phyloP scores from a whole-genome alignment of 148 eudicot species.

The Nepenthes gracilis region DNA sequence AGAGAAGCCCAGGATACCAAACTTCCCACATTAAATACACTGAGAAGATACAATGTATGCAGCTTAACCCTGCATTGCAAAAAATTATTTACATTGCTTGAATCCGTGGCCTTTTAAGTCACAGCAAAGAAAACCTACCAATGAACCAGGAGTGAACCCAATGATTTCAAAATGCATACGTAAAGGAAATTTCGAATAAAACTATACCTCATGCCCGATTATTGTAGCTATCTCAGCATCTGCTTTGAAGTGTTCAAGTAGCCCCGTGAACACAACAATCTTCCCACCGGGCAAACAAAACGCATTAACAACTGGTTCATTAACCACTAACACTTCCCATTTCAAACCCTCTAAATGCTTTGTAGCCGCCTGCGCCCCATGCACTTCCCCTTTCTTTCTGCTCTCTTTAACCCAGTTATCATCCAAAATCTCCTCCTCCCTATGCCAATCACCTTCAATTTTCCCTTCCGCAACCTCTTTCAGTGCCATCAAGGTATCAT shows the following conservation, averaged over 20 bases:
- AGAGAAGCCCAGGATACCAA: no score
- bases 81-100: no score
- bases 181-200: background rate
- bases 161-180: background rate
- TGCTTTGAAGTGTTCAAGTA: slow-evolving; percentile 49
- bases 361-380: slow-evolving; percentile 24
- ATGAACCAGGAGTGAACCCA: background rate
- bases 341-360: slow-evolving; percentile 73
- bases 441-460: slow-evolving; percentile 2
- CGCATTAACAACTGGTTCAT: slow-evolving; percentile 72
- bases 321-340: slow-evolving; percentile 82
- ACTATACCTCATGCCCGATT: slow-evolving; percentile 80
- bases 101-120: no score
- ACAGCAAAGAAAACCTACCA: no score
- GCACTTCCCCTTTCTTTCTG: slow-evolving; percentile 42
- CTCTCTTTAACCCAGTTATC: slow-evolving; percentile 77
- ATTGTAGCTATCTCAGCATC: slow-evolving; percentile 86
- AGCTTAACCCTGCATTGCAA: no score
- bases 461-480: background rate
- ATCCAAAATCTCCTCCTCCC: slow-evolving; percentile 26
- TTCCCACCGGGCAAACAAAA: slow-evolving; percentile 94
- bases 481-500: background rate
- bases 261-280: slow-evolving; percentile 88
- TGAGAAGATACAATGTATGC: no score
- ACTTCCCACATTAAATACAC: no score